Evolutionary conservation across 495 filamentous ascomycete genomes (phyloP).

Genomic region (Penicillium roqueforti): DNA sequence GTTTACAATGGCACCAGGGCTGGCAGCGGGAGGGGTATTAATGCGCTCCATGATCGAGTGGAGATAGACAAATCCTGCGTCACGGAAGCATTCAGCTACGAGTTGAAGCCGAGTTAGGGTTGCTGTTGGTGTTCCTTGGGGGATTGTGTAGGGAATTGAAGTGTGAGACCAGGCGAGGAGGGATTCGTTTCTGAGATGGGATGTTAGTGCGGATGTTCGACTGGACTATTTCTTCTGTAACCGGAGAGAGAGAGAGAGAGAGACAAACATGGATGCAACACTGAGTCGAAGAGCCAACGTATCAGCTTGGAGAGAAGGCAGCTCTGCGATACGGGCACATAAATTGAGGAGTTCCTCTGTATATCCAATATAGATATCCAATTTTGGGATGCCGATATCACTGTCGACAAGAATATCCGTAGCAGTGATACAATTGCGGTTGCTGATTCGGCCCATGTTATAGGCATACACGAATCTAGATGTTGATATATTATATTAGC

Average conservation of each 20-base stretch:
- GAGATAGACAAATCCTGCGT: slow-evolving; percentile 41
- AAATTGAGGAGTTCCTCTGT: slow-evolving; percentile 42
- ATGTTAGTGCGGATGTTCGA: not conserved
- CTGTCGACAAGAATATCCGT: slow-evolving; percentile 17
- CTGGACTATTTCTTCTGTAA: not conserved
- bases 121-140: slow-evolving; percentile 27
- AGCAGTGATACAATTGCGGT: slow-evolving; percentile 25
- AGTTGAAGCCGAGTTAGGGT: slow-evolving; percentile 38
- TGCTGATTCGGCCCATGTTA: slow-evolving; percentile 40
- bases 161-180: slow-evolving; percentile 38
- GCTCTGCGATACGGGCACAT: slow-evolving; percentile 37
- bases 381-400: slow-evolving; percentile 26
- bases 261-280: slow-evolving; percentile 34
- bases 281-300: slow-evolving; percentile 24
- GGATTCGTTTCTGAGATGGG: slow-evolving; percentile 29
- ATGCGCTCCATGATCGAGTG: slow-evolving; percentile 41
- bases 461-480: slow-evolving; percentile 38
- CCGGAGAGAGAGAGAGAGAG: not conserved
- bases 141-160: slow-evolving; percentile 31
- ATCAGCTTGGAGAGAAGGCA: slow-evolving; percentile 28
- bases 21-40: not conserved
- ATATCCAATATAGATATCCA: slow-evolving; percentile 45
- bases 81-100: slow-evolving; percentile 44
- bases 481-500: not conserved
- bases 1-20: not conserved